phyloP scores from a whole-genome alignment of 139 green algal species.

The Micractinium sp. region DNA sequence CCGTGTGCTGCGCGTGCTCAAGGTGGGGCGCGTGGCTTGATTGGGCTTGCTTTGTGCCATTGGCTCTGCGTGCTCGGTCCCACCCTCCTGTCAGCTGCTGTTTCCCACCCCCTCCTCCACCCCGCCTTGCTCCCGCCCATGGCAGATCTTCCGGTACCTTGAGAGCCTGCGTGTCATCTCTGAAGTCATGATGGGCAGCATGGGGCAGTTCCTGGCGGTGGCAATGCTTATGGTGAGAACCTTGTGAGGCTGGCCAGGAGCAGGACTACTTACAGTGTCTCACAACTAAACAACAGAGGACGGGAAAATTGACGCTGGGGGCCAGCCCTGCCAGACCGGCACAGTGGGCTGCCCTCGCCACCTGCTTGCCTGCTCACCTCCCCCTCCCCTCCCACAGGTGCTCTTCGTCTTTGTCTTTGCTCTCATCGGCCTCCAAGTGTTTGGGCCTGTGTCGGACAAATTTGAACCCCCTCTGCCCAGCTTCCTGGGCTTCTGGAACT shows the following conservation, averaged over 20 bases:
- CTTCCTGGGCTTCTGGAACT: constrained; percentile 75
- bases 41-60: not conserved
- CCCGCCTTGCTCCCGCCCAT: not conserved
- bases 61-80: not conserved
- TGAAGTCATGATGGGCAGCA: constrained; percentile 67
- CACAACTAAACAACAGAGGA: too few species aligned
- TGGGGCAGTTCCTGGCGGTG: constrained; percentile 77
- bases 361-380: not conserved
- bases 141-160: constrained; percentile 62
- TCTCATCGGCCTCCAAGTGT: constrained; percentile 86
- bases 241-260: too few species aligned
- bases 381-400: not conserved
- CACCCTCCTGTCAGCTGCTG: not conserved
- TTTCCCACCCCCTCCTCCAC: not conserved
- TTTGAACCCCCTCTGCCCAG: constrained; percentile 60
- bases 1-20: constrained; percentile 78
- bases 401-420: constrained; percentile 85
- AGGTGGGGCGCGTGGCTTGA: constrained; percentile 48
- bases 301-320: too few species aligned
- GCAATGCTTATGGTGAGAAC: constrained; percentile 59
- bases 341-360: too few species aligned
- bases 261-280: too few species aligned
- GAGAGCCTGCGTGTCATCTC: constrained; percentile 74
- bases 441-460: constrained; percentile 18
- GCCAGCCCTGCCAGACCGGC: too few species aligned